Conservation (phyloP, 1,284 basidiomycete species). For the Trichosporon asahii region DNA sequence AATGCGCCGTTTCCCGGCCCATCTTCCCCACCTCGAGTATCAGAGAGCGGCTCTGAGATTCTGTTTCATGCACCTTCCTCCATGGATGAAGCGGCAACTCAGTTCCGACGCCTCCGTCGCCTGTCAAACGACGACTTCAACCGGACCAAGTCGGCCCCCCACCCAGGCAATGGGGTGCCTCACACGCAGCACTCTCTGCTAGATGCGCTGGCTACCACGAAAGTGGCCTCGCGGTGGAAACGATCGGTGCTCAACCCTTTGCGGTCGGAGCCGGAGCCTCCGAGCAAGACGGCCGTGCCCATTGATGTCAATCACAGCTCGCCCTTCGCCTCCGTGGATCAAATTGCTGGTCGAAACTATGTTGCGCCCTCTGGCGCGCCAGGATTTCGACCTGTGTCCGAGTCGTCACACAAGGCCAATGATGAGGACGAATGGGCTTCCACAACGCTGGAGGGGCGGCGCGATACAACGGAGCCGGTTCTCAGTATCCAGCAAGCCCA, state of each 20-base stretch:
- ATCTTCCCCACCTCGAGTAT: conserved; percentile 38
- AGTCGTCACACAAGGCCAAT: conserved; percentile 33
- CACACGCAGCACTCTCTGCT: conserved; percentile 6
- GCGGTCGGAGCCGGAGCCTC: conserved; percentile 25
- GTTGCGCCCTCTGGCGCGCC: conserved; percentile 71
- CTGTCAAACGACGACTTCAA: conserved; percentile 13
- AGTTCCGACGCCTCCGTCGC: conserved; percentile 20
- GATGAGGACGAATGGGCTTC: conserved; percentile 43
- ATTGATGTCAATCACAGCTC: conserved; percentile 45
- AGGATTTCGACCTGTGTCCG: conserved; percentile 57
- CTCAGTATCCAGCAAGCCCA: conserved; percentile 44
- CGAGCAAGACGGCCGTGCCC: conserved; percentile 31
- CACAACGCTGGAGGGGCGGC: conserved; percentile 56
- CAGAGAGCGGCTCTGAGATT: conserved; percentile 34
- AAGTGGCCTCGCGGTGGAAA: conserved; percentile 24
- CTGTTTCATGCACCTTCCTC: conserved; percentile 34
- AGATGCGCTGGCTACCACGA: conserved; percentile 14
- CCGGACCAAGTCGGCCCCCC: not conserved
- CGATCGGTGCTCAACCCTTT: conserved; percentile 15
- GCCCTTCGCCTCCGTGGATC: conserved; percentile 40
- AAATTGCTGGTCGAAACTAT: conserved; percentile 50
- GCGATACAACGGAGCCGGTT: conserved; percentile 59
- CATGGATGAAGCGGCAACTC: conserved; percentile 19
- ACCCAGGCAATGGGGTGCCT: conserved; percentile 14
- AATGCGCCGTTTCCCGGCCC: conserved; percentile 30